A percentile compares a stretch with the other conserved stretches of the same genome.
These are phyloP conservation scores for Hondaea fermentalgiana DNA, from an alignment of 108 stramenopile genomes.

Conservation along the genomic window DNA sequence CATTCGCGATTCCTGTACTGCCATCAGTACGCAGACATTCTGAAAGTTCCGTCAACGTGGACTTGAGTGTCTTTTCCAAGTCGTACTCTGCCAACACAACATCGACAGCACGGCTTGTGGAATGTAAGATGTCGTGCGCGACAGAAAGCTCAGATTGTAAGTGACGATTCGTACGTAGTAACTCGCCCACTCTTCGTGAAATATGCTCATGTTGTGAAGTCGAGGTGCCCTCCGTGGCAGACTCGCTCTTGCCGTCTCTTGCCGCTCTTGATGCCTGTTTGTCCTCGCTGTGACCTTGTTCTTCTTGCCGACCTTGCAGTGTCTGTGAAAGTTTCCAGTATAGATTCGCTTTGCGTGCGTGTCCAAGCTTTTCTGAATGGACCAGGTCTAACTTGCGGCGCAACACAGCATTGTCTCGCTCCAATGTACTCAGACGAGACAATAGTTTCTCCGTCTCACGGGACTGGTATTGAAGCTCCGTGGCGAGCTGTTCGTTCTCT, in stretches of 20 bases:
- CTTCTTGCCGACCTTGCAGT: neutral
- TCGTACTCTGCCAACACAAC: neutral
- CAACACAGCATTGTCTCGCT: neutral
- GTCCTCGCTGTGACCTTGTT: too few species aligned
- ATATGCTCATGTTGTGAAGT: neutral
- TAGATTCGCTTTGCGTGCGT: neutral
- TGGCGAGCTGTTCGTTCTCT: conserved; percentile 1
- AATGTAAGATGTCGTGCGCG: neutral
- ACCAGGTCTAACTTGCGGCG: neutral
- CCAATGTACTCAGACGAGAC: neutral
- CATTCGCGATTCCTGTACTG: neutral
- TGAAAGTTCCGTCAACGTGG: neutral
- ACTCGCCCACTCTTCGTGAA: neutral
- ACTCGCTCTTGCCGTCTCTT: neutral
- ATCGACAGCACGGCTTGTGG: neutral
- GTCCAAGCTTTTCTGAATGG: neutral
- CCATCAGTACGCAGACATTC: neutral
- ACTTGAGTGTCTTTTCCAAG: neutral
- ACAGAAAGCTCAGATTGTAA: neutral
- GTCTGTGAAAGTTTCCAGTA: neutral
- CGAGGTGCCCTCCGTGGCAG: neutral
- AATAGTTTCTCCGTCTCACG: conserved; percentile 6
- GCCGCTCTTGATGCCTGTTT: neutral
- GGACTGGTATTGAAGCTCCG: neutral
- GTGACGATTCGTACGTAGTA: neutral